Evolutionary conservation across 2,329 filamentous ascomycete genomes (phyloP).

Genomic region (Microcera coccophila): DNA sequence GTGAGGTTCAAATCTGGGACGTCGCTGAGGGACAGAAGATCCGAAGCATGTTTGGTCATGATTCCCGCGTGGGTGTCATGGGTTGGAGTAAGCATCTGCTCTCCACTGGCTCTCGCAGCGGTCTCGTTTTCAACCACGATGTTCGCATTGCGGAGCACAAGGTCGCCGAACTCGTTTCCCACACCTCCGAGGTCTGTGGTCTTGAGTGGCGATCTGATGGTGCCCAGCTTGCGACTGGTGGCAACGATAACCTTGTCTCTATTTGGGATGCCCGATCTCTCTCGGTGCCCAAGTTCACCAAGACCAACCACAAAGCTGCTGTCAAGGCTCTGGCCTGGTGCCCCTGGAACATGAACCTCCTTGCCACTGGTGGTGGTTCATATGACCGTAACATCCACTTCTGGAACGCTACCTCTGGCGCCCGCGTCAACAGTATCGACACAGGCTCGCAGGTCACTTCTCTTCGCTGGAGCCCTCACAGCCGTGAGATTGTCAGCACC

Average conservation of each 20-base stretch:
- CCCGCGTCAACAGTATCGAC: slow-evolving; percentile 97
- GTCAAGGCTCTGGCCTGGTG: slow-evolving; percentile 99
- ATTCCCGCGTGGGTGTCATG: slow-evolving; percentile 95
- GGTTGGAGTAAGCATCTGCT: slow-evolving; percentile 98
- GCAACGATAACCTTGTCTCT: slow-evolving; percentile 97
- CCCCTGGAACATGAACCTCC: slow-evolving; percentile 96
- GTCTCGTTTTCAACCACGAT: slow-evolving; percentile 97
- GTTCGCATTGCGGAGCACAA: slow-evolving; percentile 98
- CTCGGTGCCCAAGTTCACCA: slow-evolving; percentile 94
- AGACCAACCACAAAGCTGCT: slow-evolving; percentile 98
- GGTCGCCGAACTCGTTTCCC: slow-evolving; percentile 91
- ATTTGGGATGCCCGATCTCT: slow-evolving; percentile 98
- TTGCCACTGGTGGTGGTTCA: slow-evolving; percentile 92
- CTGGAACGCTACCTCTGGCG: slow-evolving; percentile 98
- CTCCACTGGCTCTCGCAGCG: slow-evolving; percentile 89
- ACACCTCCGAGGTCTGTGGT: slow-evolving; percentile 96
- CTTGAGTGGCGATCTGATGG: slow-evolving; percentile 97
- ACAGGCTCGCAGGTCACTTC: slow-evolving; percentile 97
- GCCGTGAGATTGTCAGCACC: slow-evolving; percentile 96
- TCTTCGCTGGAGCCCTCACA: slow-evolving; percentile 91
- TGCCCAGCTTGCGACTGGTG: slow-evolving; percentile 92
- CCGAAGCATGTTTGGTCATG: slow-evolving; percentile 97
- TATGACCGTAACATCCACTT: slow-evolving; percentile 99
- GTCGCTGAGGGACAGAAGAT: slow-evolving; percentile 93
- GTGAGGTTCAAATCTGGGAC: slow-evolving; percentile 99